phyloP scores from a whole-genome alignment of 176 grass and related monocot species.

The Musa troglodytarum region DNA sequence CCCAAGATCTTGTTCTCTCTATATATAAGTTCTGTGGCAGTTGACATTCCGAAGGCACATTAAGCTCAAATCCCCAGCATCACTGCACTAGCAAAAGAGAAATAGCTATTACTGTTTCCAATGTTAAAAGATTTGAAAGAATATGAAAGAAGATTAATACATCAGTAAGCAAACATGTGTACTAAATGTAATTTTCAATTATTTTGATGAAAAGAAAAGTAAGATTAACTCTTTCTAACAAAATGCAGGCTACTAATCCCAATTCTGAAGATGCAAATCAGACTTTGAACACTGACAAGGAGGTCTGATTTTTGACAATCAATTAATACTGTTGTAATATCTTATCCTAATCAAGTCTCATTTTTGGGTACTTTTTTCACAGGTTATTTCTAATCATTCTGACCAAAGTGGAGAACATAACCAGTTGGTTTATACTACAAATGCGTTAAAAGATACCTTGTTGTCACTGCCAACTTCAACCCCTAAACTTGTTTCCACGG shows the following conservation, averaged over 20 bases:
- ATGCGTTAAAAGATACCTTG: slow-evolving; percentile 17
- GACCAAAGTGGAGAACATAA: slow-evolving; percentile 23
- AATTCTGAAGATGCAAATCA: not conserved
- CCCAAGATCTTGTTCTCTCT: no score
- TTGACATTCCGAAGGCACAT: no score
- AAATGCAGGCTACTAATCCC: not conserved
- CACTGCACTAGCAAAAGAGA: no score
- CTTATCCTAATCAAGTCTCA: not conserved
- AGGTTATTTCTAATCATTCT: slow-evolving; percentile 27
- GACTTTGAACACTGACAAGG: not conserved
- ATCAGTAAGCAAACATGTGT: no score
- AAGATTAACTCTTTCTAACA: not conserved
- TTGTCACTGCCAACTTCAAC: slow-evolving; percentile 34
- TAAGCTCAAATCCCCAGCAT: no score
- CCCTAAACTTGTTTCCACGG: slow-evolving; percentile 30
- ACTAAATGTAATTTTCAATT: not conserved
- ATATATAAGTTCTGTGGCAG: no score
- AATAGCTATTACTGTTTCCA: no score
- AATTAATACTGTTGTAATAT: not conserved
- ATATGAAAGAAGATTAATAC: no score
- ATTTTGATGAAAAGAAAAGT: not conserved
- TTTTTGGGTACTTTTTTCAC: not conserved
- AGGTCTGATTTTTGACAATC: not conserved
- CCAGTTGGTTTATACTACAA: slow-evolving; percentile 24
- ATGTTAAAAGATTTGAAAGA: no score